These are phyloP conservation scores for Aspergillus sp. DNA, from an alignment of 2,329 filamentous ascomycete genomes.

Conservation along the genomic window DNA sequence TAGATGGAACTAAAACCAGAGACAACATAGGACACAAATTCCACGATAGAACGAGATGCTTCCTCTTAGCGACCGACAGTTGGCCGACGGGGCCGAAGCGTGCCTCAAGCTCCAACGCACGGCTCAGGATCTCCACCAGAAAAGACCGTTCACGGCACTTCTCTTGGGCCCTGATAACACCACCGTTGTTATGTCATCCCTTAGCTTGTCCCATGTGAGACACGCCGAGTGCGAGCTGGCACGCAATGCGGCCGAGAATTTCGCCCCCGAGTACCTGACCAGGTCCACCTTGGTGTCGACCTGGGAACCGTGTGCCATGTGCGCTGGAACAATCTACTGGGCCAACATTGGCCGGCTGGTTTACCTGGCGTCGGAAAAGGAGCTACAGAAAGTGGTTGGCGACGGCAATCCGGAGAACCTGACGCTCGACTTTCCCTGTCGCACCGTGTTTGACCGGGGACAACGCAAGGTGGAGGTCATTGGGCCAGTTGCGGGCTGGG, in stretches of 20 bases:
- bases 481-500: slow-evolving; percentile 46
- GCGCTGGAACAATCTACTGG: slow-evolving; percentile 49
- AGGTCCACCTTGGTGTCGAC: slow-evolving; percentile 51
- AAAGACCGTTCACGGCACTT: slow-evolving; percentile 50
- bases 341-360: slow-evolving; percentile 53
- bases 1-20: too few relatives aligned
- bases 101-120: slow-evolving; percentile 44
- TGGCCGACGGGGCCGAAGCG: slow-evolving; percentile 37
- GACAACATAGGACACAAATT: neutral
- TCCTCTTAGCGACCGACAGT: slow-evolving; percentile 38
- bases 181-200: slow-evolving; percentile 48
- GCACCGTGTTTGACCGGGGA: slow-evolving; percentile 45
- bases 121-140: slow-evolving; percentile 42
- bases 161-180: slow-evolving; percentile 51
- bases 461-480: slow-evolving; percentile 52
- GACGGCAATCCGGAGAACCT: slow-evolving; percentile 52
- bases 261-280: slow-evolving; percentile 48
- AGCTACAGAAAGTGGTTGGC: slow-evolving; percentile 46
- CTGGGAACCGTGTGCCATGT: slow-evolving; percentile 58
- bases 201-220: slow-evolving; percentile 52
- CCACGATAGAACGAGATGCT: neutral
- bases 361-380: slow-evolving; percentile 50
- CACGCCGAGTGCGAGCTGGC: slow-evolving; percentile 53
- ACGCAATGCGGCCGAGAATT: slow-evolving; percentile 49
- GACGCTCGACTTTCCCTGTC: slow-evolving; percentile 51